Evolutionary conservation across 768 basidiomycete genomes (phyloP), one percentile per base, ranked within the genome.

Genomic region (Kwoniella heveanensis): DNA sequence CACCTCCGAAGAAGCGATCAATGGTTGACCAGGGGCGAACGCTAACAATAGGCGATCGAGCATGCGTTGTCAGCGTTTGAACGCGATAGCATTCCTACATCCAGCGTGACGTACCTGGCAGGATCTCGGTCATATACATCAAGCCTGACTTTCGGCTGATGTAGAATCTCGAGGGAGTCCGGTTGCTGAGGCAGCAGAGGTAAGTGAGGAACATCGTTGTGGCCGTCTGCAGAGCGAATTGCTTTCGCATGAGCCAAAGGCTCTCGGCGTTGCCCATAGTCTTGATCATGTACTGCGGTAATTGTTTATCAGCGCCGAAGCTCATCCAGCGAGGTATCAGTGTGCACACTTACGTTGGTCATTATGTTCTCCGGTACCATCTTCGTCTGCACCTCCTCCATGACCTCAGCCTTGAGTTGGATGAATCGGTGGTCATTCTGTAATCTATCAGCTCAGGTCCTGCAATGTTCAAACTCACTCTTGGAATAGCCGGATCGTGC

Each of bases 221-320:
- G 6, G 96, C 92, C 37, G 92, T 83, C 76, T 98, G 94, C 44
- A 89, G 79, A 9, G 94, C 88, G 80, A 98, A 96, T 80, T 97
- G 94, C 82, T 96, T 98, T 64, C 96, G 87, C 87, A 98, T 92
- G 64, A 90, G 85, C 95, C 95, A 99, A 2, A 98, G 84, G 71
- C 93, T 91, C 60, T 86, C 86, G 4, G 94, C 87, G 1, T 85
- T 85, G 50, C 84, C 82, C 91, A 97, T 95, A 24, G 89, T 88
- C 32, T 85, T 86, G 44, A 87, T 83, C 90, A 99, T 91, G 78
- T 93, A 98, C 96, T 99, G 71, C 8, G 24, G n/a, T 59, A 26
- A 21, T 2, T n/a, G n/a, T n/a, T n/a, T n/a, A n/a, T n/a, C n/a
- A n/a, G n/a, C n/a, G n/a, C n/a, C n/a, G n/a, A n/a, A n/a, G n/a